Evolutionary conservation across 2,329 filamentous ascomycete genomes (phyloP), one percentile per base, ranked within the genome.

Genomic region (Metarhizium anisopliae): DNA sequence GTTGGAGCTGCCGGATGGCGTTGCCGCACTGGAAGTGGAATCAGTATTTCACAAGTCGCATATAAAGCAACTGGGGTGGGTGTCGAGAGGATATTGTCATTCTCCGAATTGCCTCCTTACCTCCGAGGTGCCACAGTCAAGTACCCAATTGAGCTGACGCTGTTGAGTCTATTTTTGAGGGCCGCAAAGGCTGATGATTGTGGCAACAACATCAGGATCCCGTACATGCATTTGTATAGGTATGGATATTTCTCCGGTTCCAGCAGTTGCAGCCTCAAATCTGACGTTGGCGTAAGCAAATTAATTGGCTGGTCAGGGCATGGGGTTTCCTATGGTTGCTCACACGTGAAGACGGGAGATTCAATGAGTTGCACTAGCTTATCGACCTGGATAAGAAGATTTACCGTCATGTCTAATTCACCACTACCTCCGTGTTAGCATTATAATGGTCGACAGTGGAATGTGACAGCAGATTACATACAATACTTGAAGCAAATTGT

Each of bases 331-430:
- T 16, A 11, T 30, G 38, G 14, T 18, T 38, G 70, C 85, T 73
- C 72, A 95, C 90, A 99, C 50, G 94, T 99, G 67, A 99, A 99
- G 1, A 99, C 94, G 0, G 94, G 94, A 0, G 92, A 97, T 70
- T 99, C 94, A 43, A 99, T 84, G 16, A 99, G 80, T 70, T 99
- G 94, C 13, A 99, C 94, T 16, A 99, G 80, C 70, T 99, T 99
- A 72, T 99, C 94, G 63, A 99, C 96, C 69, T 99, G 95, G 47
- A 99, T 99, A 55, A 99, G 82, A 72, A 96, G 95, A 64, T 96
- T 96, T 63, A 99, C 94, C 0, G 93, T 97, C 90, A 99, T 97
- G 70, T 99, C 94, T 51, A 99, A 78, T 65, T 99, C 94, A 58
- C 90, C 94, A 71, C 90, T 95, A 60, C 10, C n/a, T 18, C 47